Evolutionary conservation across 2,329 filamentous ascomycete species (phyloP).

Genomic region (Cercospora nicotianae): DNA sequence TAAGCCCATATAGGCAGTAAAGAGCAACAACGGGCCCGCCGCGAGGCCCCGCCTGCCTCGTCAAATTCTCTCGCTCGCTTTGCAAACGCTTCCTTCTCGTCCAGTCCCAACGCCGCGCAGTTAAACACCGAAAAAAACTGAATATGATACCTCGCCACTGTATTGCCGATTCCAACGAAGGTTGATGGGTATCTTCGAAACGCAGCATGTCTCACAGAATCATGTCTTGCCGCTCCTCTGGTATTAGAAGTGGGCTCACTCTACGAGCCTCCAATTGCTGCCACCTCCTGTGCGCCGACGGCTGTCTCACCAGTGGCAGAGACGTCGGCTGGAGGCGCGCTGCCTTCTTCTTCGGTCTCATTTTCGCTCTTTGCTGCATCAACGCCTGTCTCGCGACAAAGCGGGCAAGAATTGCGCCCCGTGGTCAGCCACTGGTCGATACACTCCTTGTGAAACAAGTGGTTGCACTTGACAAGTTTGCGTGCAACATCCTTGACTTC

Average conservation of each 20-base stretch:
- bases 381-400: conserved; percentile 61
- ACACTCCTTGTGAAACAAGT: conserved; percentile 67
- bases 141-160: conserved; percentile 13
- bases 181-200: conserved; percentile 21
- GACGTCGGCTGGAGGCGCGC: not conserved
- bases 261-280: conserved; percentile 20
- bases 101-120: conserved; percentile 13
- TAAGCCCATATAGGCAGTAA: conserved; percentile 5
- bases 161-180: conserved; percentile 14
- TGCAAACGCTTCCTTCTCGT: conserved; percentile 5
- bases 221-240: conserved; percentile 12
- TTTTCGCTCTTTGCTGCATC: conserved; percentile 46
- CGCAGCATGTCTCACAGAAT: conserved; percentile 15
- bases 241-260: conserved; percentile 13
- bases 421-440: conserved; percentile 73
- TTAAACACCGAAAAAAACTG: conserved; percentile 9
- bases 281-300: conserved; percentile 11
- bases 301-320: not conserved
- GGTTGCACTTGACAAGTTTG: conserved; percentile 62
- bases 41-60: conserved; percentile 3
- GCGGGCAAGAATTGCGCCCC: conserved; percentile 63
- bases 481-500: conserved; percentile 62
- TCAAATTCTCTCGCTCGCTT: conserved; percentile 1
- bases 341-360: conserved; percentile 16
- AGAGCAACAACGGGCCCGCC: conserved; percentile 8